Evolutionary conservation across 2,329 filamentous ascomycete species (phyloP).

Genomic region (Thermomyces lanuginosus): DNA sequence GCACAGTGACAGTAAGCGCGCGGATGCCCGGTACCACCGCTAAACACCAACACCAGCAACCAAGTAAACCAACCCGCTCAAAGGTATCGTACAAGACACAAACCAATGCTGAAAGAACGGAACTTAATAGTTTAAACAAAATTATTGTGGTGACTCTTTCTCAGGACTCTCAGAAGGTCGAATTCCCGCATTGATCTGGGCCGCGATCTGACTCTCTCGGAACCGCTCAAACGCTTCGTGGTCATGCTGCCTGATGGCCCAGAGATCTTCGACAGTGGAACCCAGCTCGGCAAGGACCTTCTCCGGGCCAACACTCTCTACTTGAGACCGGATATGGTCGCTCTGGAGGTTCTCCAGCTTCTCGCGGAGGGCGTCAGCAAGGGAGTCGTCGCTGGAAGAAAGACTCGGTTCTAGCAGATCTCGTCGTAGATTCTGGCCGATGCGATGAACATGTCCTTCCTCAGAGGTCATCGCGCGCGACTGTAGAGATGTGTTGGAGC

Average conservation of each 20-base stretch:
- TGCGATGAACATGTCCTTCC: constrained; percentile 53
- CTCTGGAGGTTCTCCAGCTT: constrained; percentile 29
- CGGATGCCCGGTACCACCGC: too few species aligned
- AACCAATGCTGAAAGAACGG: too few species aligned
- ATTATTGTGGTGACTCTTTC: background rate
- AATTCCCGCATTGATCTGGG: constrained; percentile 28
- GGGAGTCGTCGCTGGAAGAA: constrained; percentile 25
- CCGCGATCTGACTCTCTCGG: constrained; percentile 30
- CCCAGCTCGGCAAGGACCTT: constrained; percentile 28
- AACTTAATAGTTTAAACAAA: too few species aligned
- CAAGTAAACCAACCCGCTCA: too few species aligned
- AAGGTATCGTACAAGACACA: too few species aligned
- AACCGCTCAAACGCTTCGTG: constrained; percentile 29
- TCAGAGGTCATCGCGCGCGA: constrained; percentile 48
- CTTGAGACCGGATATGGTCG: constrained; percentile 24
- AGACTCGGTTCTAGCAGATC: constrained; percentile 41
- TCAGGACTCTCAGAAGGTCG: constrained; percentile 5
- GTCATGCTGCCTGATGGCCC: constrained; percentile 26
- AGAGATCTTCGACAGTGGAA: constrained; percentile 30
- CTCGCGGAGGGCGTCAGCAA: constrained; percentile 30
- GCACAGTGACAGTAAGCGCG: too few species aligned
- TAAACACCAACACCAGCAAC: too few species aligned
- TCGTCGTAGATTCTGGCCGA: constrained; percentile 49
- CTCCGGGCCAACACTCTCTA: constrained; percentile 24
- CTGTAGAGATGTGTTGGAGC: constrained; percentile 52